phyloP scores from a whole-genome alignment of 306 rosid species.

The Alnus glutinosa region DNA sequence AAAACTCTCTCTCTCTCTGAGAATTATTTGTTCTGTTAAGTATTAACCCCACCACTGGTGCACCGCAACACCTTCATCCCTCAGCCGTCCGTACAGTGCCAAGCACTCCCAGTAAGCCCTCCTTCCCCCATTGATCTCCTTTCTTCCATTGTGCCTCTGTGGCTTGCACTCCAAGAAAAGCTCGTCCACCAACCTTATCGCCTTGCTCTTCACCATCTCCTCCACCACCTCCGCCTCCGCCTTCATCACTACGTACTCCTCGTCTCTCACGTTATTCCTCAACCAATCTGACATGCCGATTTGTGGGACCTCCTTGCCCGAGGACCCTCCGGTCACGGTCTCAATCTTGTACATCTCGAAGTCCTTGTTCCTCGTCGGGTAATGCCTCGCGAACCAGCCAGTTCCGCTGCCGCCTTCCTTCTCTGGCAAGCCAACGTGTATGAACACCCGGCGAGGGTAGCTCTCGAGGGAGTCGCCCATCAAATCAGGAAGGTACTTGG shows the following conservation, averaged over 20 bases:
- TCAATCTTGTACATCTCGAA: conserved; percentile 70
- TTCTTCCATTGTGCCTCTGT: conserved; percentile 20
- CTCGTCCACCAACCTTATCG: conserved; percentile 64
- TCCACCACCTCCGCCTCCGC: conserved; percentile 81
- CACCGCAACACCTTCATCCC: conserved; percentile 89
- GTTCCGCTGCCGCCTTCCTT: conserved; percentile 52
- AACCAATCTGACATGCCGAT: conserved; percentile 69
- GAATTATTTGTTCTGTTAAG: background rate
- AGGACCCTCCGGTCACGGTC: conserved; percentile 33
- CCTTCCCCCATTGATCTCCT: conserved; percentile 20
- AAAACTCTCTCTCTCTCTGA: background rate
- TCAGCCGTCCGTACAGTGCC: conserved; percentile 72
- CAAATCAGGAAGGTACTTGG: conserved; percentile 62
- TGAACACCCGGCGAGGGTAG: conserved; percentile 68
- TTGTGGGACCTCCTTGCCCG: conserved; percentile 32
- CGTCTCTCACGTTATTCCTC: conserved; percentile 60
- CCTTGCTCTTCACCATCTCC: conserved; percentile 57
- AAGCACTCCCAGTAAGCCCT: conserved; percentile 89
- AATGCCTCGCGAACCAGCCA: conserved; percentile 52
- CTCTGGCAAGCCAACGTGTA: conserved; percentile 59
- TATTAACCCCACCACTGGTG: conserved; percentile 91
- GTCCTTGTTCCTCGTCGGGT: conserved; percentile 66
- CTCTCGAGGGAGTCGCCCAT: conserved; percentile 71
- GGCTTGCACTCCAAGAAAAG: conserved; percentile 90
- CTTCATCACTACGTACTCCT: conserved; percentile 88